A percentile compares a stretch with the other conserved stretches of the same genome.
These are phyloP conservation scores for Myxozyma lipomycoides DNA, from an alignment of 805 yeast genomes.

Conservation along the genomic window DNA sequence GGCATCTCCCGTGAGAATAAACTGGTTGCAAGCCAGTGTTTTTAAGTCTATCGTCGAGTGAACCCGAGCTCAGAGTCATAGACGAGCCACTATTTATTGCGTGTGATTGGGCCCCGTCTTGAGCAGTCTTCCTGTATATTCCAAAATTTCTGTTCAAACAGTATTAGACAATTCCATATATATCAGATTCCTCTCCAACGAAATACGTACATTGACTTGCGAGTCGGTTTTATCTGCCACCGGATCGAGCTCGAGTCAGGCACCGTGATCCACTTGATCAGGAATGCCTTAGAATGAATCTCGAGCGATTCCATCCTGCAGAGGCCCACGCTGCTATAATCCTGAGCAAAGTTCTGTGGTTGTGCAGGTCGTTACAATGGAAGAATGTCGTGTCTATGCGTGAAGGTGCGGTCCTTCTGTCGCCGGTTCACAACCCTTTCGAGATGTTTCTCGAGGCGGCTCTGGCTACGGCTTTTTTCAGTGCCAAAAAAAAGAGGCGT, in stretches of 20 bases:
- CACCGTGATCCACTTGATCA: constrained; percentile 85
- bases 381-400: too few species aligned
- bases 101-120: neutral
- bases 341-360: too few species aligned
- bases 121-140: constrained; percentile 11
- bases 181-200: too few species aligned
- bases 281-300: constrained; percentile 81
- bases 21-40: constrained; percentile 51
- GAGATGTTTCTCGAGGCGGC: too few species aligned
- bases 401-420: too few species aligned
- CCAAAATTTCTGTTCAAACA: constrained; percentile 25
- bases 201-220: constrained; percentile 48
- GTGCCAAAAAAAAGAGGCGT: too few species aligned
- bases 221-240: constrained; percentile 80
- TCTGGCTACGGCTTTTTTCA: too few species aligned
- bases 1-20: constrained; percentile 53
- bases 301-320: constrained; percentile 77
- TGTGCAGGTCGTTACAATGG: too few species aligned
- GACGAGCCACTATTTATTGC: neutral
- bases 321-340: too few species aligned
- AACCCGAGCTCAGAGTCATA: constrained; percentile 7
- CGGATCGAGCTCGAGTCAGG: constrained; percentile 61
- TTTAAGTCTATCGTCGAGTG: constrained; percentile 49
- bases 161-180: too few species aligned
- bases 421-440: too few species aligned